Base-by-base conservation (phyloP, 306 rosid species). In the Castanea mollissima region DNA sequence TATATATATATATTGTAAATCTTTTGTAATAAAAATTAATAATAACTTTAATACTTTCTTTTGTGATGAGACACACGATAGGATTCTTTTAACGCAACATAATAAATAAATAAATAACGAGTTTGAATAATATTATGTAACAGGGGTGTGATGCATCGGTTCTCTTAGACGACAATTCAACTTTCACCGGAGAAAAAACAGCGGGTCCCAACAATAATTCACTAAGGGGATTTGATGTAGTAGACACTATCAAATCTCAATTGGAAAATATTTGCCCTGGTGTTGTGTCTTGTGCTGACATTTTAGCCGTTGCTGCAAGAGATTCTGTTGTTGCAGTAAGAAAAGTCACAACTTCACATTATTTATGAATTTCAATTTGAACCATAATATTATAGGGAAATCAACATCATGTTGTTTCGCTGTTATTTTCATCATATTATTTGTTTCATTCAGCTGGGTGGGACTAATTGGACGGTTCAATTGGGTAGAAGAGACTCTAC, bases 401-500 rank as follows among this genome's bases (percentile, higher is more conserved):
- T 34, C 38, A 34, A 34, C 6, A 1, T 34, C 7, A 5, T 2
- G 0, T 62, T 6, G 27, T 12, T 12, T 10, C 5, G 15, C 15
- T 63, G 8, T 16, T n/a, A 15, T 63, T 63, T 27, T 29, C 6
- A 14, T 60, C 5, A 23, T 60, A 23, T 23, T 4, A 23, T 63
- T 13, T 4, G 2, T 14, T 63, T 29, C 4, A 29, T 31, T 52
- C 84, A 92, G 97, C 82, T 92, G 54, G 83, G 92, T 23, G 95
- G 95, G 41, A 69, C 73, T 4, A 78, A 75, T 74, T 92, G 93
- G 90, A 55, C 51, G 0, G 92, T 90, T 29, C 82, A 0, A 60
- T 62, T 92, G 75, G 97, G 93, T 0, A 86, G 95, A 92, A 86
- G 97, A 80, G 97, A 92, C 76, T 83, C 97, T 35, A 90, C 91